Evolutionary conservation across 2,329 filamentous ascomycete species (phyloP).

Genomic region (Colletotrichum brevisporum): DNA sequence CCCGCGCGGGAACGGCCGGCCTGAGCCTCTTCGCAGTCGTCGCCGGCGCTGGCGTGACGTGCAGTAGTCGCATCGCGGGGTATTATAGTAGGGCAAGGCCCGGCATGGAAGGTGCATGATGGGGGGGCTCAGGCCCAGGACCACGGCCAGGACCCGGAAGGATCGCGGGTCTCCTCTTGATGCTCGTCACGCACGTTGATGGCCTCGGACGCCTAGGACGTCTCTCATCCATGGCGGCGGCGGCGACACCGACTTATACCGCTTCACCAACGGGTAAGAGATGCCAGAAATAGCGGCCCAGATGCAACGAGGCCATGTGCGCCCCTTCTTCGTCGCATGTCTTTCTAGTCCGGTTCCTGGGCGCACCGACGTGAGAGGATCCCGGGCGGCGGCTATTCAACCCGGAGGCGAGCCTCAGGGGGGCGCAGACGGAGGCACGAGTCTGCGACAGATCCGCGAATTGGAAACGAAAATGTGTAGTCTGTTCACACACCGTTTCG

Average conservation of each 20-base stretch:
- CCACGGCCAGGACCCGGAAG: background rate
- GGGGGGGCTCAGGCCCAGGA: background rate
- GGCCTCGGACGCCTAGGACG: conserved; percentile 1
- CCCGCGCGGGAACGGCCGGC: background rate
- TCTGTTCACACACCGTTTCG: conserved; percentile 35
- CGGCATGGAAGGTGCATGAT: background rate
- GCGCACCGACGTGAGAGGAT: conserved; percentile 7
- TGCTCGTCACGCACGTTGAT: background rate
- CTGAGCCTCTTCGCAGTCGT: conserved; percentile 9
- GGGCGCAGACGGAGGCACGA: conserved; percentile 17
- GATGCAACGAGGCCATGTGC: background rate
- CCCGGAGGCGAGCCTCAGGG: conserved; percentile 5
- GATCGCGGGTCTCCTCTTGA: background rate
- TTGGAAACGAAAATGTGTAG: conserved; percentile 39
- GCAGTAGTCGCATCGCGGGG: conserved; percentile 16
- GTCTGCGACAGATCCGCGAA: conserved; percentile 40
- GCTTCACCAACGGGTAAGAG: background rate
- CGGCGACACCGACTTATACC: conserved; percentile 10
- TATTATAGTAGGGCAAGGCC: background rate
- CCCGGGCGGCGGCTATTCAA: conserved; percentile 21
- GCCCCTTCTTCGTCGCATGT: conserved; percentile 9
- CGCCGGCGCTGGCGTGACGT: conserved; percentile 11
- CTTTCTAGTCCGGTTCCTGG: conserved; percentile 1
- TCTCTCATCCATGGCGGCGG: background rate
- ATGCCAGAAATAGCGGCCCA: conserved; percentile 1